Percentiles rank a stretch among this genome's conserved stretches.
These are phyloP conservation scores for Pseudogymnoascus sp. DNA, from an alignment of 2,329 filamentous ascomycete genomes.

Conservation along the genomic window DNA sequence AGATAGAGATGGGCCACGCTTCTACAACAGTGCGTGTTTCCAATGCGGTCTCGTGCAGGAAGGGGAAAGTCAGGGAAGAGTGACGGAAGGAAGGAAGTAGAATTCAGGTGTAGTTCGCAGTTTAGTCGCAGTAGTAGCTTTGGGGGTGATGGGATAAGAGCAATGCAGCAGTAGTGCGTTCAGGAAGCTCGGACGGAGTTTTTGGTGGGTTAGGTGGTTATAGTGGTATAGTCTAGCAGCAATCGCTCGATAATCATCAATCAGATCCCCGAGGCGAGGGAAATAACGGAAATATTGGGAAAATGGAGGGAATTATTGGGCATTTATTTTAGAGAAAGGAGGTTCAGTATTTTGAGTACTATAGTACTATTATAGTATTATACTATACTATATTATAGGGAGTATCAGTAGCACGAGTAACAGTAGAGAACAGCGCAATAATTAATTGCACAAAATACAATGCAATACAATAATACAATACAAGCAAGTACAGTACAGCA, in stretches of 20 bases:
- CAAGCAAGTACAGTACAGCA: background rate
- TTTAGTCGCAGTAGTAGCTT: background rate
- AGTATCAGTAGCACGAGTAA: background rate
- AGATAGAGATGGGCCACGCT: background rate
- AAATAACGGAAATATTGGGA: background rate
- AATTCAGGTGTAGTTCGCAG: background rate
- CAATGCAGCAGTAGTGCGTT: constrained; percentile 3
- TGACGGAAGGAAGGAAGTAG: constrained; percentile 3
- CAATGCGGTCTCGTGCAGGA: constrained; percentile 4
- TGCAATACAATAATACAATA: background rate
- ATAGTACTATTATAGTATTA: background rate
- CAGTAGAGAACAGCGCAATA: background rate
- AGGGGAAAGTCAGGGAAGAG: constrained; percentile 5
- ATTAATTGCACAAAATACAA: background rate
- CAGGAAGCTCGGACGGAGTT: constrained; percentile 3
- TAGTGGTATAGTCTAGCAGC: background rate
- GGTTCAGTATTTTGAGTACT: background rate
- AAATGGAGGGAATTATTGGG: background rate
- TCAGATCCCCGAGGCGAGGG: background rate
- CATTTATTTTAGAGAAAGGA: background rate
- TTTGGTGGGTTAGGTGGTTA: background rate
- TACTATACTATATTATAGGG: background rate
- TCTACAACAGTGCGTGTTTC: constrained; percentile 1
- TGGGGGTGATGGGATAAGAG: constrained; percentile 2
- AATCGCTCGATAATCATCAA: background rate